phyloP scores from a whole-genome alignment of 768 basidiomycete genomes.

The Tylopilus intermedius region DNA sequence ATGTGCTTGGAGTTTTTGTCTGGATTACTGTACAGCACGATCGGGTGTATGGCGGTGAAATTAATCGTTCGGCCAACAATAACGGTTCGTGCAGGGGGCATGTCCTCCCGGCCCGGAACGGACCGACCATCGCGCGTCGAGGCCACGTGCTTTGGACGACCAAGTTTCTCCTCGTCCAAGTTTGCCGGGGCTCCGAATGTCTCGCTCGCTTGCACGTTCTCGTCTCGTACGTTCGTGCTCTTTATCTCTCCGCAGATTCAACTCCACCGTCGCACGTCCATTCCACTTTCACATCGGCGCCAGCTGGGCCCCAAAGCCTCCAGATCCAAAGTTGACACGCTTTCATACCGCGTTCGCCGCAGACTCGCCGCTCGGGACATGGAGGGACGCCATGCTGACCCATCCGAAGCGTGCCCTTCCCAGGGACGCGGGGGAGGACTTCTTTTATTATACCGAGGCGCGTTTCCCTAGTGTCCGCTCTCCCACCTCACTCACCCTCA shows the following conservation, averaged over 20 bases:
- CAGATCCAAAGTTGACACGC: constrained; percentile 33
- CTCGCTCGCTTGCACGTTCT: constrained; percentile 6
- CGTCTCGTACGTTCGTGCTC: neutral
- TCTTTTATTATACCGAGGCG: constrained; percentile 68
- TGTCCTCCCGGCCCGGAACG: too few species aligned
- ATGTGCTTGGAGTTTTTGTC: neutral
- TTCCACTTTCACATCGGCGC: constrained; percentile 74
- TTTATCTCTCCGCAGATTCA: constrained; percentile 10
- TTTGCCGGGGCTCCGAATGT: constrained; percentile 1
- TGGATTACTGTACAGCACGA: neutral
- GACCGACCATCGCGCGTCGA: neutral
- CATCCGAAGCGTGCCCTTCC: constrained; percentile 38
- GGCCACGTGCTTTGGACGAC: constrained; percentile 18
- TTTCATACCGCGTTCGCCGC: constrained; percentile 48
- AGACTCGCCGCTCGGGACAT: constrained; percentile 55
- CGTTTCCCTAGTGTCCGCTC: constrained; percentile 21
- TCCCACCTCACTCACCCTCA: constrained; percentile 3
- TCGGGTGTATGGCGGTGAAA: too few species aligned
- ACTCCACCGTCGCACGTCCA: constrained; percentile 37
- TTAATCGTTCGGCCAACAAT: too few species aligned
- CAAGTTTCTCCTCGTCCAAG: neutral
- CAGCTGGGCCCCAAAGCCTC: constrained; percentile 75
- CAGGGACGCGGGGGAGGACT: constrained; percentile 51
- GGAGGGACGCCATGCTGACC: constrained; percentile 63
- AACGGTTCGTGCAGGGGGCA: too few species aligned